Conservation (phyloP, 495 filamentous ascomycete genomes). For the Neurospora sp. region DNA sequence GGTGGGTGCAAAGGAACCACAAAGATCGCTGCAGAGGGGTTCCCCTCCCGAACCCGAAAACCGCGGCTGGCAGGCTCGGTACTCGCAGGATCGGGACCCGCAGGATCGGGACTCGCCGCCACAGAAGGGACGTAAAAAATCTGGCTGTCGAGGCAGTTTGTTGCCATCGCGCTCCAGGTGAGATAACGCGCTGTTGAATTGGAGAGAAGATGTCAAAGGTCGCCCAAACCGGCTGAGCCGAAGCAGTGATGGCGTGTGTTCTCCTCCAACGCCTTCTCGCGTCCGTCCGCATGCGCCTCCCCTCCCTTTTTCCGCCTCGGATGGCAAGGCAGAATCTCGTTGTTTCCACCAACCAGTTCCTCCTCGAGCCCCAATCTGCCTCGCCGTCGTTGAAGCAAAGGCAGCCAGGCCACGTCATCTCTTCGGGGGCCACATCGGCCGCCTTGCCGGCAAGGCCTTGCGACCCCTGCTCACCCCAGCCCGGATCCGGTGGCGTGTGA, state of each 20-base stretch:
- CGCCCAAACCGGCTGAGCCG: constrained; percentile 7
- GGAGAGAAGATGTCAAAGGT: constrained; percentile 8
- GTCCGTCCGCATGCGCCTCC: constrained; percentile 2
- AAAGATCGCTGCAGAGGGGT: constrained; percentile 8
- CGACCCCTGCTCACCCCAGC: not conserved
- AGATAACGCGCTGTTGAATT: constrained; percentile 6
- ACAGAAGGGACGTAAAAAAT: constrained; percentile 11
- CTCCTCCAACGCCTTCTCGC: constrained; percentile 3
- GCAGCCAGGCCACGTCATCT: constrained; percentile 10
- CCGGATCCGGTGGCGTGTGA: not conserved
- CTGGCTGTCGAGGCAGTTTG: constrained; percentile 9
- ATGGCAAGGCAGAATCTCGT: constrained; percentile 7
- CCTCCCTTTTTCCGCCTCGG: constrained; percentile 1
- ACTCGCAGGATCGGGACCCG: too few species aligned
- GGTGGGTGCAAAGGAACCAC: constrained; percentile 6
- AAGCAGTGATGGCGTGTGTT: constrained; percentile 2
- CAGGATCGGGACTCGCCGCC: not conserved
- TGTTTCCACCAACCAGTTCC: too few species aligned
- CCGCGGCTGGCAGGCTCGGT: constrained; percentile 6
- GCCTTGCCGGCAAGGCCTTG: constrained; percentile 4
- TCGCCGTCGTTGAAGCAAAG: constrained; percentile 6
- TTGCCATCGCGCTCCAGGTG: constrained; percentile 3
- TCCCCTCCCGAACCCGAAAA: constrained; percentile 1
- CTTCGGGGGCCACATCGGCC: constrained; percentile 1
- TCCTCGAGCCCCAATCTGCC: constrained; percentile 7